Conservation (phyloP, 345 rosid genomes). For the Arabidopsis arenosa region DNA sequence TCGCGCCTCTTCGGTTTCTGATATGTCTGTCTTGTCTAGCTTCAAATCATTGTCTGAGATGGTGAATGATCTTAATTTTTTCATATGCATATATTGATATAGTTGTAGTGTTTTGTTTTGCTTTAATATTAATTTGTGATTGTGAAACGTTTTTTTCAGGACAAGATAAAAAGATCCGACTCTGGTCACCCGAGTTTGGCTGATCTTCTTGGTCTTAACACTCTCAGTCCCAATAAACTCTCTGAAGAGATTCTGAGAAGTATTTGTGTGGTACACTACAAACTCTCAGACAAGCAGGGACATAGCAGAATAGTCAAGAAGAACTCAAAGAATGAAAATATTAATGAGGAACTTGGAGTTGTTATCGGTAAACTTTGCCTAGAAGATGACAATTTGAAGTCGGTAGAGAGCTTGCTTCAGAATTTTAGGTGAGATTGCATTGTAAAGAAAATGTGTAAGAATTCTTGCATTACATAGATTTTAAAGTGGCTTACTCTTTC, state of each 20-base stretch:
- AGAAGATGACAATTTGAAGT: constrained; percentile 58
- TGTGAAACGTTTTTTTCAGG: constrained; percentile 49
- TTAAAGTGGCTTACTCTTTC: background rate
- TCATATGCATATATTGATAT: background rate
- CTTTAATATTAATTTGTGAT: background rate
- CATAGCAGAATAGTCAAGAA: constrained; percentile 41
- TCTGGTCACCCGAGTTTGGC: constrained; percentile 68
- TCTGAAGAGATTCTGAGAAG: constrained; percentile 70
- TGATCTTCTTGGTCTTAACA: constrained; percentile 62
- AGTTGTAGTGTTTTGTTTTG: background rate
- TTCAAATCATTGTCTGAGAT: constrained; percentile 4
- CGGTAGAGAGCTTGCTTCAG: constrained; percentile 58
- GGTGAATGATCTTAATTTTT: constrained; percentile 27
- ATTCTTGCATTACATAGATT: constrained; percentile 6
- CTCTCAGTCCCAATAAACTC: constrained; percentile 55
- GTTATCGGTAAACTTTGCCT: constrained; percentile 57
- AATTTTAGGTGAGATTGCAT: constrained; percentile 58
- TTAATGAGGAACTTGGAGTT: constrained; percentile 34
- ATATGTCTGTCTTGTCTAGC: constrained; percentile 12
- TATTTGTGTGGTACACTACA: constrained; percentile 70
- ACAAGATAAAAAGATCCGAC: constrained; percentile 38
- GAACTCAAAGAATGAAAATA: constrained; percentile 43
- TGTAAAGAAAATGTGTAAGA: background rate
- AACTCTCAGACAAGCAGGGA: constrained; percentile 50
- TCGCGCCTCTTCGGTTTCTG: constrained; percentile 32